Evolutionary conservation across 208 protist species (phyloP).

Genomic region (Lotmaria passim): DNA sequence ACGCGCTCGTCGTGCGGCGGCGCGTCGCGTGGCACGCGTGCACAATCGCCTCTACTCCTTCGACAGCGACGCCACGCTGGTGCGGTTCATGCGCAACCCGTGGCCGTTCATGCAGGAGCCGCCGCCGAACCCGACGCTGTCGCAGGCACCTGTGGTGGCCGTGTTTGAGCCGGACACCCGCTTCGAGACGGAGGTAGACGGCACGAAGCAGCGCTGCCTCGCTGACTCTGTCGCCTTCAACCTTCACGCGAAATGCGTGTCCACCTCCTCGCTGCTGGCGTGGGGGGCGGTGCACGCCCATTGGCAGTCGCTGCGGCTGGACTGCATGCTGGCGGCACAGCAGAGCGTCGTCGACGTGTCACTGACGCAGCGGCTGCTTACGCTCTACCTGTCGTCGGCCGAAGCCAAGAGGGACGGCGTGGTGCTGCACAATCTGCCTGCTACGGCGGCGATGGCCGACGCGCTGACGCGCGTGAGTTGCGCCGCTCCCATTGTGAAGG

Average conservation of each 20-base stretch:
- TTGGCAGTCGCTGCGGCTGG: conserved; percentile 51
- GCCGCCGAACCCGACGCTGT: conserved; percentile 56
- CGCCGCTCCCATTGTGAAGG: conserved; percentile 39
- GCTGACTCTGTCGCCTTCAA: conserved; percentile 82
- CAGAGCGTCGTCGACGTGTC: conserved; percentile 34
- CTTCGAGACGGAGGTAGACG: conserved; percentile 18
- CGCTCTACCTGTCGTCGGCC: conserved; percentile 55
- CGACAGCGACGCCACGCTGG: conserved; percentile 57
- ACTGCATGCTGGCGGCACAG: conserved; percentile 58
- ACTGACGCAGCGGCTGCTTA: conserved; percentile 57
- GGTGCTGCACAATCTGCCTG: conserved; percentile 82
- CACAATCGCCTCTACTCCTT: conserved; percentile 80
- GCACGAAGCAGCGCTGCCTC: conserved; percentile 55
- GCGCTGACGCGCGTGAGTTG: conserved; percentile 15
- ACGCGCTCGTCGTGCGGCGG: conserved; percentile 30
- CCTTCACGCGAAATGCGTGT: conserved; percentile 58
- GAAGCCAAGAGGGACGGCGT: conserved; percentile 69
- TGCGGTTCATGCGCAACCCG: conserved; percentile 73
- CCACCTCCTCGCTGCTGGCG: conserved; percentile 75
- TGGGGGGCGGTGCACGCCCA: conserved; percentile 67
- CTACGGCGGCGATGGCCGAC: conserved; percentile 37
- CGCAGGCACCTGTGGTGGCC: conserved; percentile 37
- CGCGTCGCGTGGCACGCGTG: conserved; percentile 61
- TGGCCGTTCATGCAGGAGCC: conserved; percentile 72
- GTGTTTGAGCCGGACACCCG: conserved; percentile 50